These are phyloP conservation scores for Cryphonectria japonica DNA, from an alignment of 2,329 filamentous ascomycete species.

Conservation along the genomic window DNA sequence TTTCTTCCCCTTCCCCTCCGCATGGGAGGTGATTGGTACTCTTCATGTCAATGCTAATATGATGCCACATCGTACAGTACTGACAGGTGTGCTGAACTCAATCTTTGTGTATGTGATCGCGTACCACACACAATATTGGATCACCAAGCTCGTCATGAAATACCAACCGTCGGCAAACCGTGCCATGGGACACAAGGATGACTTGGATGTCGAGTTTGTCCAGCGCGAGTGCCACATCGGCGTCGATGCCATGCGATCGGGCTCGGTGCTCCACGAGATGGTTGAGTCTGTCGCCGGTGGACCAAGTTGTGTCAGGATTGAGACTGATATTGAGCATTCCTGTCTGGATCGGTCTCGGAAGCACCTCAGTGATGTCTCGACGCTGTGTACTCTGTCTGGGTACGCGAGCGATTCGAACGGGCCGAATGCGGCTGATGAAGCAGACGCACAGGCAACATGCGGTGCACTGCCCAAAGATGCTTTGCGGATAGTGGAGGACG, in stretches of 20 bases:
- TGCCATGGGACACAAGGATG: conserved; percentile 14
- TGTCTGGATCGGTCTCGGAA: conserved; percentile 25
- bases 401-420: conserved; percentile 15
- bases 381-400: conserved; percentile 28
- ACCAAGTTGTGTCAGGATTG: background rate
- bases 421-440: background rate
- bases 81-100: conserved; percentile 40
- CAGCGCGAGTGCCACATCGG: background rate
- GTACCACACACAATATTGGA: conserved; percentile 34
- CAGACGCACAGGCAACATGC: background rate
- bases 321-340: background rate
- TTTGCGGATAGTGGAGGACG: conserved; percentile 1
- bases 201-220: conserved; percentile 14
- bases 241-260: background rate
- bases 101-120: conserved; percentile 36
- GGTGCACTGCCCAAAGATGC: background rate
- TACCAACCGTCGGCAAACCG: background rate
- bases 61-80: conserved; percentile 31
- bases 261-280: background rate
- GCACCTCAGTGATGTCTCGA: conserved; percentile 32
- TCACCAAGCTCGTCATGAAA: conserved; percentile 15
- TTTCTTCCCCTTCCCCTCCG: background rate
- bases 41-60: background rate
- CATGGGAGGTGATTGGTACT: background rate
- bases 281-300: no score